These are phyloP conservation scores for Podospora comata DNA, from an alignment of 495 filamentous ascomycete species.

Conservation along the genomic window DNA sequence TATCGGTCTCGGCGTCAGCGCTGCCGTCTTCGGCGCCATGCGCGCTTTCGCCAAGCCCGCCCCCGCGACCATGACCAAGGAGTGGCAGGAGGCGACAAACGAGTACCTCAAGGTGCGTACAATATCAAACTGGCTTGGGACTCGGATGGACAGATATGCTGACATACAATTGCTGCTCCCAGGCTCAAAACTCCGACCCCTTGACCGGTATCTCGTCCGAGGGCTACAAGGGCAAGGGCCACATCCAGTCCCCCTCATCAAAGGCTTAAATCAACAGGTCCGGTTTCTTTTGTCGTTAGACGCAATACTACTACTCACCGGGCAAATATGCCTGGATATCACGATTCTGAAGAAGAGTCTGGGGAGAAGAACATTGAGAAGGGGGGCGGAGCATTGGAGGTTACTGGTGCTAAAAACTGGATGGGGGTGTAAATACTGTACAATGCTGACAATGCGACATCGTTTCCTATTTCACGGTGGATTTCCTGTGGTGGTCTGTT, in stretches of 20 bases:
- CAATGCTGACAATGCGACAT: conserved; percentile 38
- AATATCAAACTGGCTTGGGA: conserved; percentile 18
- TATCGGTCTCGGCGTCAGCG: conserved; percentile 56
- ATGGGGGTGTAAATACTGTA: conserved; percentile 41
- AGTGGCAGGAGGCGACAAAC: conserved; percentile 89
- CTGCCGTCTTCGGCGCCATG: conserved; percentile 63
- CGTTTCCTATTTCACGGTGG: conserved; percentile 21
- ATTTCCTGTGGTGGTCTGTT: not conserved
- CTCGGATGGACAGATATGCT: not conserved
- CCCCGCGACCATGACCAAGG: conserved; percentile 87
- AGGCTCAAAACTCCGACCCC: conserved; percentile 85
- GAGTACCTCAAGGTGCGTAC: conserved; percentile 77
- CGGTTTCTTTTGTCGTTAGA: conserved; percentile 44
- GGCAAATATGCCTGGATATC: conserved; percentile 18
- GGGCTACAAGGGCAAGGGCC: conserved; percentile 75
- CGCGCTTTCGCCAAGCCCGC: conserved; percentile 62
- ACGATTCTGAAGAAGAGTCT: conserved; percentile 17
- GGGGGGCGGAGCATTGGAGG: conserved; percentile 18
- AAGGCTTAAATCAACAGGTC: conserved; percentile 34
- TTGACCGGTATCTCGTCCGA: conserved; percentile 81
- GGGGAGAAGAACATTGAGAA: not conserved
- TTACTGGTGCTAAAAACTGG: conserved; percentile 16
- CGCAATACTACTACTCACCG: conserved; percentile 12
- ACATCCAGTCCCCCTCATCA: conserved; percentile 66
- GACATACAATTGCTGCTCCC: conserved; percentile 2